These are phyloP conservation scores for Acer negundo DNA, from an alignment of 345 rosid species.

Conservation along the genomic window DNA sequence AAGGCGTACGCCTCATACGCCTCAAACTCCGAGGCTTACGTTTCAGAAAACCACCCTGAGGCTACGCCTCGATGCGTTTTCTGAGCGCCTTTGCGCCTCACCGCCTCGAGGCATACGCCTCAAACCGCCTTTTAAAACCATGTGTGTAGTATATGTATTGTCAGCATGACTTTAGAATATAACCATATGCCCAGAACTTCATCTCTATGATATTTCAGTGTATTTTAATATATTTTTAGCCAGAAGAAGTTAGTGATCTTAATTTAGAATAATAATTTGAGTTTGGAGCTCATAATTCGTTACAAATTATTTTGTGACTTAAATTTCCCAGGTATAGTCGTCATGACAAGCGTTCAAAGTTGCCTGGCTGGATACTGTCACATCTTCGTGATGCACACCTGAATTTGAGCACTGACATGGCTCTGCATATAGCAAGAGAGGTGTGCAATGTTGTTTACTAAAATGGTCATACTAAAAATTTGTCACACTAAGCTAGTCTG, in stretches of 20 bases:
- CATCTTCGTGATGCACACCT: conserved; percentile 84
- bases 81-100: too few species aligned
- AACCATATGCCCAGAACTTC: not conserved
- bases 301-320: not conserved
- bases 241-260: not conserved
- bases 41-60: too few species aligned
- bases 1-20: too few species aligned
- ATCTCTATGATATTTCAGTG: not conserved
- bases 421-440: conserved; percentile 89
- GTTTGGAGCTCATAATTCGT: not conserved
- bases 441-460: conserved; percentile 29
- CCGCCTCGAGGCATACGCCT: too few species aligned
- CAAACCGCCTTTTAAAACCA: too few species aligned
- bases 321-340: conserved; percentile 78
- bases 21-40: too few species aligned
- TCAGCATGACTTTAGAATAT: not conserved
- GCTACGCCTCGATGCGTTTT: too few species aligned
- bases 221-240: not conserved
- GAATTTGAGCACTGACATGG: conserved; percentile 99
- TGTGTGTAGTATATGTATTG: too few species aligned
- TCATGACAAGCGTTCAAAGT: conserved; percentile 92
- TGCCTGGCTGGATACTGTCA: conserved; percentile 96
- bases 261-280: not conserved
- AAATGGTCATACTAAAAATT: not conserved
- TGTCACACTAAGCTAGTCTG: not conserved